Conservation (phyloP, 1,139 yeast genomes). For the Zygosaccharomyces sapae region DNA sequence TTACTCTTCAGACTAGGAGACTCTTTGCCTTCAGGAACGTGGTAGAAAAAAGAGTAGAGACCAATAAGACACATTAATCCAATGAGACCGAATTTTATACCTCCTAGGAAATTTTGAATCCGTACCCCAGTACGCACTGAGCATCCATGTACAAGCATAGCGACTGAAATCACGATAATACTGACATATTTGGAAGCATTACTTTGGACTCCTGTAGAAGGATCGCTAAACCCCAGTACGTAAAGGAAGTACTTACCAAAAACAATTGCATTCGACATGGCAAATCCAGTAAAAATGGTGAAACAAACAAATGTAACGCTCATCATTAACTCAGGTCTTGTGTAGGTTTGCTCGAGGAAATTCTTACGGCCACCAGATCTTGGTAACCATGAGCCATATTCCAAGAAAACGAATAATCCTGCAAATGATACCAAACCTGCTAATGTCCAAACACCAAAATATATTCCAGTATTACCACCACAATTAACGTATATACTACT, state of each 20-base stretch:
- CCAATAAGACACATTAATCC: slow-evolving; percentile 50
- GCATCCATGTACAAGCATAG: slow-evolving; percentile 49
- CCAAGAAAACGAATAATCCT: slow-evolving; percentile 62
- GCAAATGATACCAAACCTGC: slow-evolving; percentile 61
- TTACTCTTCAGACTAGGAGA: slow-evolving; percentile 10
- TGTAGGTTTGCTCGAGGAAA: slow-evolving; percentile 61
- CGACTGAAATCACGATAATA: slow-evolving; percentile 41
- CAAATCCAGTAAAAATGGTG: slow-evolving; percentile 59
- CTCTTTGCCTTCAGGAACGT: slow-evolving; percentile 9
- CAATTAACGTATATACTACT: slow-evolving; percentile 61
- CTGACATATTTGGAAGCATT: slow-evolving; percentile 43
- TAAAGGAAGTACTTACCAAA: slow-evolving; percentile 65
- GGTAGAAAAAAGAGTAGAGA: slow-evolving; percentile 46
- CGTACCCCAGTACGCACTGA: slow-evolving; percentile 51
- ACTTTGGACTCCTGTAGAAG: slow-evolving; percentile 33
- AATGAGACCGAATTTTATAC: slow-evolving; percentile 47
- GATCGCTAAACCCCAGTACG: slow-evolving; percentile 44
- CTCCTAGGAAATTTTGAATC: slow-evolving; percentile 56
- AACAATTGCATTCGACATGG: slow-evolving; percentile 60
- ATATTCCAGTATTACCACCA: slow-evolving; percentile 60
- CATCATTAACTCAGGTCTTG: slow-evolving; percentile 54
- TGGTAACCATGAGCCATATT: slow-evolving; percentile 65
- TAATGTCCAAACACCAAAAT: slow-evolving; percentile 56
- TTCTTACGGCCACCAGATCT: slow-evolving; percentile 73
- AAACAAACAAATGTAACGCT: slow-evolving; percentile 57